These are phyloP conservation scores for Colletotrichum magnum DNA, from an alignment of 2,329 filamentous ascomycete species.

Conservation along the genomic window DNA sequence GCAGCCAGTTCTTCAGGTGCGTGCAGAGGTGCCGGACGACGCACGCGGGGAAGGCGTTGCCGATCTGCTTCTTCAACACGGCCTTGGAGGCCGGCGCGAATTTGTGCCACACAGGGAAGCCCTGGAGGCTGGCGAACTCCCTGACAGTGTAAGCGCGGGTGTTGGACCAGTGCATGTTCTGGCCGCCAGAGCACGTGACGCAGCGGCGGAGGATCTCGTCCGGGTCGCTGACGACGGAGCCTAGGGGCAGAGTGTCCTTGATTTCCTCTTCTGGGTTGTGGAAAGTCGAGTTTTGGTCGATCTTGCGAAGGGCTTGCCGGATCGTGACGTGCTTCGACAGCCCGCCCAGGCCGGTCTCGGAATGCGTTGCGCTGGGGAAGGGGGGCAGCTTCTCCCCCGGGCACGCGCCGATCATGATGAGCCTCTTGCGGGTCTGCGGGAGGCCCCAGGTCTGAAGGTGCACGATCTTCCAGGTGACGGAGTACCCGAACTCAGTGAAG, in stretches of 20 bases:
- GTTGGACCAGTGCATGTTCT: conserved; percentile 77
- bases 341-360: conserved; percentile 50
- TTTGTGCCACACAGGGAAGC: conserved; percentile 73
- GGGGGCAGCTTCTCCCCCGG: conserved; percentile 79
- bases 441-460: conserved; percentile 65
- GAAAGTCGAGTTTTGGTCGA: conserved; percentile 50
- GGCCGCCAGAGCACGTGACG: conserved; percentile 75
- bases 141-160: conserved; percentile 73
- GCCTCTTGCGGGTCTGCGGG: conserved; percentile 63
- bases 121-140: conserved; percentile 79
- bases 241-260: conserved; percentile 54
- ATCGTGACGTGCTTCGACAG: conserved; percentile 61
- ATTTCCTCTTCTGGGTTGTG: conserved; percentile 53
- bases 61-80: conserved; percentile 74
- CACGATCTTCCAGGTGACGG: conserved; percentile 77
- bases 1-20: conserved; percentile 63
- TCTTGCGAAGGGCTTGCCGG: conserved; percentile 54
- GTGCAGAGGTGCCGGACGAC: conserved; percentile 65
- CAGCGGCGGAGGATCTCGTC: conserved; percentile 65
- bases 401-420: conserved; percentile 71
- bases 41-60: conserved; percentile 82
- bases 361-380: conserved; percentile 76
- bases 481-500: conserved; percentile 77
- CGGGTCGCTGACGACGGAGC: conserved; percentile 50
- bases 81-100: conserved; percentile 62